Percentiles rank a stretch among this genome's conserved stretches.
Evolutionary conservation across 2,329 filamentous ascomycete species (phyloP).

Genomic region (Arthrobotrys sinensis): DNA sequence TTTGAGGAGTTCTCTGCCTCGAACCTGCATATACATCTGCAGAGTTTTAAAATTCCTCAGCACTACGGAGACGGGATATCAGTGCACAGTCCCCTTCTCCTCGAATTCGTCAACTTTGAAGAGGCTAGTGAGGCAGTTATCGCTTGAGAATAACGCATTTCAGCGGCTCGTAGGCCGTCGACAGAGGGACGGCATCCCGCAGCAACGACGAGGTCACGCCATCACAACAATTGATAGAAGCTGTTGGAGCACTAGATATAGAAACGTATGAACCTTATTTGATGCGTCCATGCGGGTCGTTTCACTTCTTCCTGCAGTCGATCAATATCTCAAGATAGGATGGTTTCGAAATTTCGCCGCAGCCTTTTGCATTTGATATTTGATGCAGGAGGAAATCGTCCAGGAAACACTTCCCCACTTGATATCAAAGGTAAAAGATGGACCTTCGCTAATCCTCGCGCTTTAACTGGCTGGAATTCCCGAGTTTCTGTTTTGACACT

Average conservation of each 20-base stretch:
- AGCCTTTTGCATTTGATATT: neutral
- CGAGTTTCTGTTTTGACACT: constrained; percentile 1
- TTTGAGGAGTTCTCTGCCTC: constrained; percentile 17
- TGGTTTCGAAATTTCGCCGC: constrained; percentile 1
- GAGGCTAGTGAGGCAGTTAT: constrained; percentile 3
- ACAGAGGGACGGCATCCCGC: constrained; percentile 25
- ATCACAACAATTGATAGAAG: neutral
- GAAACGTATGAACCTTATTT: constrained; percentile 9
- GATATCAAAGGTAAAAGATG: neutral
- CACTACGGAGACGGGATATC: constrained; percentile 15
- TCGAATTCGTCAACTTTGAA: constrained; percentile 2
- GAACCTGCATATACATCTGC: constrained; percentile 14
- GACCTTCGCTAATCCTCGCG: constrained; percentile 28
- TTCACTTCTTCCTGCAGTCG: constrained; percentile 18
- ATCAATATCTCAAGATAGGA: constrained; percentile 37
- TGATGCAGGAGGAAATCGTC: constrained; percentile 2
- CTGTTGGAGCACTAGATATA: neutral
- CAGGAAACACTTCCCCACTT: neutral
- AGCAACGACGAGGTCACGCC: constrained; percentile 4
- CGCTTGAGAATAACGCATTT: neutral
- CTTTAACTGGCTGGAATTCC: constrained; percentile 29
- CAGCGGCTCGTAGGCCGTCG: constrained; percentile 2
- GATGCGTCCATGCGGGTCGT: constrained; percentile 4
- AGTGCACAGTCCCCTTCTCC: constrained; percentile 22
- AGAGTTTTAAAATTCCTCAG: constrained; percentile 12